Base-by-base conservation (phyloP, 23 red algal species). In the Gracilariopsis chorda region DNA sequence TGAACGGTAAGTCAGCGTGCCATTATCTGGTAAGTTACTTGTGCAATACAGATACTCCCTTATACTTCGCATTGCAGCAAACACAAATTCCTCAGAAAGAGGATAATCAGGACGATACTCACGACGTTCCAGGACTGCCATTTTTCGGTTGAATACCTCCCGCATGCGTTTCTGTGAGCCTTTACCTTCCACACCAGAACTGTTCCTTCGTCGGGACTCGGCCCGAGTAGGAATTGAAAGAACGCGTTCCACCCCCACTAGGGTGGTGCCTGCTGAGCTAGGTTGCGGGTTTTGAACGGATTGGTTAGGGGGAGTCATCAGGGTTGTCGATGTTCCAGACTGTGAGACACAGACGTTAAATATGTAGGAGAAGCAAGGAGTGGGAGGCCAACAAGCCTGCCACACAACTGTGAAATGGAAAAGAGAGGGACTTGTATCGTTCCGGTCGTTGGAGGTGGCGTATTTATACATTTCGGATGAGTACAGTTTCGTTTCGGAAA, bases 121-220 rank as follows among this genome's bases (percentile, higher is more conserved):
- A 49, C 43, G 43, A 0, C 14, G 2, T 29, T 49, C 29, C 33
- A 52, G 44, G 36, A 2, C 9, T 3, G 20, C 72, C 24, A 52
- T 77, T 36, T 68, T 41, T 6, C 62, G 62, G 44, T 77, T 77
- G 72, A 77, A 77, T 17, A 77, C 44, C 7, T 77, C 72, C 21
- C 72, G 72, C 48, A 51, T 77, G 13, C 24, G 36, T 4, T 28
- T 37, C 72, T 52, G 72, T 33, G 72, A 77, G 0, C 44, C 72
- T 68, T 68, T 39, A 19, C 62, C 62, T 41, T 16, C 20, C 12
- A 41, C 33, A 10, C 62, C 62, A 40, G 5, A 39, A 17, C 41
- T 68, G 41, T 37, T 16, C 20, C 3, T 25, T 41, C 62, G 28
- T 10, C 62, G 62, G 1, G 62, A 68, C 21, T 68, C 62, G 1